Evolutionary conservation across 371 early-diverging fungal genomes (phyloP), one percentile per base, ranked within the genome.

Genomic region (Lichtheimia corymbifera): DNA sequence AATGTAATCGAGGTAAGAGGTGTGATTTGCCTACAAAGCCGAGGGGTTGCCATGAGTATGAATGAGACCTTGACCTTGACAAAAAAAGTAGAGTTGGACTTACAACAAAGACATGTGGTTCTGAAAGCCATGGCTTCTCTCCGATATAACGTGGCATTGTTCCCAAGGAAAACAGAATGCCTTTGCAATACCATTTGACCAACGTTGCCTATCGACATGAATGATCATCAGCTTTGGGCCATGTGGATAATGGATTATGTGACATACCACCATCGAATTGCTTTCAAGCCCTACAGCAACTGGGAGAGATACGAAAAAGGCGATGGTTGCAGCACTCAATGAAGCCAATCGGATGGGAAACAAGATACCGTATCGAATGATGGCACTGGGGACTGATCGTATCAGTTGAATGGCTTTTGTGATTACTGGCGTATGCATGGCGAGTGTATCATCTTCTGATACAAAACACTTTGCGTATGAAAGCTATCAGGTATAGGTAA

Each of bases 1-100:
- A 53, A 94, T 73, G 67, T 88, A 93, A 66, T 94, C 94, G 24
- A 94, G 71, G 79, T 91, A 88, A 20, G 89, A 88, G 1, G 93
- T 94, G 67, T 94, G 94, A 67, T 94, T 94, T 17, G 74, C 74
- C 77, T 77, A 44, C 30, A 17, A 20, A 47, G 22, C 64, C 7
- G 30, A 42, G 6, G 47, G 42, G 7, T 28, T 28, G 28, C 44
- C 7, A 22, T 12, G 6, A 18, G 9, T n/a, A 18, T 43, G 35
- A 43, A 22, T 24, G 14, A 43, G 20, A n/a, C n/a, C n/a, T n/a
- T n/a, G n/a, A n/a, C n/a, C n/a, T 12, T 43, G 44, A 43, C n/a
- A 43, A 12, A n/a, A n/a, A 43, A 43, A n/a, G 45, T 18, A 45
- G 45, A 45, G 11, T 20, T 40, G 4, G 41, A 62, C 62, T 59